phyloP scores from a whole-genome alignment of 1,284 basidiomycete genomes.

The Meira nashicola region DNA sequence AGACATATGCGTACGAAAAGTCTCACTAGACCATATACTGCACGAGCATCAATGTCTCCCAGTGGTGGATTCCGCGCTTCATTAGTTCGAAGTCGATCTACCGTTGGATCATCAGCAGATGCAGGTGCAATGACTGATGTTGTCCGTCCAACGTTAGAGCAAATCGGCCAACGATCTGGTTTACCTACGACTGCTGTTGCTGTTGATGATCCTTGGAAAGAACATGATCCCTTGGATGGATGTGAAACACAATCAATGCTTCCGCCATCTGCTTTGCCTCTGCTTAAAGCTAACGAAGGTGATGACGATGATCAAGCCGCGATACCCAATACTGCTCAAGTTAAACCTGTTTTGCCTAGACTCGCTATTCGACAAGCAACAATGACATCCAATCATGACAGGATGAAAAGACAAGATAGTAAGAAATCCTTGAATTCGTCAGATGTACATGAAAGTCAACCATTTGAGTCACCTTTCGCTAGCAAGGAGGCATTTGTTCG shows the following conservation, averaged over 20 bases:
- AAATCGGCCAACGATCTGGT: neutral
- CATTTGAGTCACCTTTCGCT: neutral
- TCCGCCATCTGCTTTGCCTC: slow-evolving; percentile 21
- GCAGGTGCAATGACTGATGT: neutral
- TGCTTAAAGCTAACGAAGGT: neutral
- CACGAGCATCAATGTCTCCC: neutral
- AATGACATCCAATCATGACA: neutral
- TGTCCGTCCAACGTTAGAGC: neutral
- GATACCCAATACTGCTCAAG: neutral
- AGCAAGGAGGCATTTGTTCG: neutral
- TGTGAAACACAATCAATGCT: slow-evolving; percentile 25
- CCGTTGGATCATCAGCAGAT: neutral
- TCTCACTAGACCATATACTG: neutral
- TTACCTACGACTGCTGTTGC: slow-evolving; percentile 18
- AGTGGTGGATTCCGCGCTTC: neutral
- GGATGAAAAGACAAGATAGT: neutral
- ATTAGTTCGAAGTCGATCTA: slow-evolving; percentile 1
- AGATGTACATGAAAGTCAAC: neutral
- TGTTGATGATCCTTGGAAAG: slow-evolving; percentile 39
- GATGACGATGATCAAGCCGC: slow-evolving; percentile 14
- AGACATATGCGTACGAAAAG: slow-evolving; percentile 7
- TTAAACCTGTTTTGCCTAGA: slow-evolving; percentile 15
- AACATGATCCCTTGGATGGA: slow-evolving; percentile 27
- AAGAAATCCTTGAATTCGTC: neutral
- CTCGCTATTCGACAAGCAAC: neutral